Evolutionary conservation across 1,284 basidiomycete species (phyloP), one percentile per base, ranked within the genome.

Genomic region (Ustilago xerochloae): DNA sequence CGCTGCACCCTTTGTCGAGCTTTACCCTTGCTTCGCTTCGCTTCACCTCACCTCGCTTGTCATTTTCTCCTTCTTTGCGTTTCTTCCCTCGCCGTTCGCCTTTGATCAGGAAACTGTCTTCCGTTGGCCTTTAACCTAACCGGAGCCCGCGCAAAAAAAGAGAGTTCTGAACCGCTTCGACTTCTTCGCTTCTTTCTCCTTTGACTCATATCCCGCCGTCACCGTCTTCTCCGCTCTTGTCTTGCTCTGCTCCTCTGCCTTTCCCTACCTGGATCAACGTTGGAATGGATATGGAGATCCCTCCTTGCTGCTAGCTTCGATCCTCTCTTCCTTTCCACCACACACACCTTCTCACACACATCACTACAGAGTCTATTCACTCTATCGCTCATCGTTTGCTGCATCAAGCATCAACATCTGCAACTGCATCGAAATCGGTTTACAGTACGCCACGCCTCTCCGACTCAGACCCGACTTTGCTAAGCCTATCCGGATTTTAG

Each of bases 301-400:
- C 22, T 28, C 50, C 38, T 52, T 52, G 50, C 50, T 52, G 50
- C 36, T 52, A 29, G 50, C 28, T 41, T 52, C 36, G 50, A 41
- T 52, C 50, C 28, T 41, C 41, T 13, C 32, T 20, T 18, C 9
- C 30, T n/a, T 29, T 43, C 20, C n/a, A n/a, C n/a, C n/a, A n/a
- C n/a, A n/a, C n/a, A 8, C 38, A 45, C 48, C 2, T 18, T 41
- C 33, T 35, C 24, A 15, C 47, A 29, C 24, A 24, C 12, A 3
- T 22, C 15, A 49, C 45, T 12, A 47, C 45, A 47, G 8, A 35
- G 9, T 35, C 26, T 24, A 29, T 26, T n/a, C 49, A 29, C 45
- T 5, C n/a, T 29, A 5, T 6, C 26, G 1, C 6, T 15, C 24
- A 20, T 8, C 24, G 8, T 1, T 16, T 10, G 20, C 41, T n/a